Evolutionary conservation across 129 eudicot genomes (phyloP).

Genomic region (Ambrosia artemisiifolia): DNA sequence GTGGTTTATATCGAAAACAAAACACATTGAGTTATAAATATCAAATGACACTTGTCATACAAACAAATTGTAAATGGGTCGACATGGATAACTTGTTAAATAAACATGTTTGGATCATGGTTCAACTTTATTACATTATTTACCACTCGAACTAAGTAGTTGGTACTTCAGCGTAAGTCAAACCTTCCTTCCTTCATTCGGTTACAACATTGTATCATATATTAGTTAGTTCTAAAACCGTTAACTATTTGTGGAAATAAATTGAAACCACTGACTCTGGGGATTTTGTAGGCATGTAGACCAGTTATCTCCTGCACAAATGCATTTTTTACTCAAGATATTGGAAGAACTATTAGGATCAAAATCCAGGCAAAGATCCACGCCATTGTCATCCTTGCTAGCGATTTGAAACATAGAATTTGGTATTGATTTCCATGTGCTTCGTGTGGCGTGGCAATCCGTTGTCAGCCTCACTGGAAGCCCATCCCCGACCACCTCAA

Average conservation of each 20-base stretch:
- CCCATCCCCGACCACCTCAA: slow-evolving; percentile 43
- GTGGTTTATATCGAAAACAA: too few relatives aligned
- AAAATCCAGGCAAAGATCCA: slow-evolving; percentile 41
- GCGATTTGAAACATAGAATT: slow-evolving; percentile 36
- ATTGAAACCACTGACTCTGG: slow-evolving; percentile 53
- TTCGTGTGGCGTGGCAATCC: slow-evolving; percentile 30
- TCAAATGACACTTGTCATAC: too few relatives aligned
- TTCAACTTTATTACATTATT: too few relatives aligned
- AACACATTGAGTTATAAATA: too few relatives aligned
- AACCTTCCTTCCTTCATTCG: too few relatives aligned
- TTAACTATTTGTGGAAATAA: slow-evolving; percentile 34
- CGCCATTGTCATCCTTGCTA: slow-evolving; percentile 27
- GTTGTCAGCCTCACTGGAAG: slow-evolving; percentile 40
- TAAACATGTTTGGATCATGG: too few relatives aligned
- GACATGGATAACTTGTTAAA: too few relatives aligned
- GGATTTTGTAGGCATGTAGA: slow-evolving; percentile 29
- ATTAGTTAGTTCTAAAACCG: slow-evolving; percentile 1
- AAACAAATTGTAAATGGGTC: too few relatives aligned
- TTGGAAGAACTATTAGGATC: slow-evolving; percentile 29
- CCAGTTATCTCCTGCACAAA: slow-evolving; percentile 24
- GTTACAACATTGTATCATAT: too few relatives aligned
- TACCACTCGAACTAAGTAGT: too few relatives aligned
- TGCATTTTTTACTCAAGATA: slow-evolving; percentile 42
- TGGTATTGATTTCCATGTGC: slow-evolving; percentile 36
- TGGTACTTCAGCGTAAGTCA: too few relatives aligned